Evolutionary conservation across 306 rosid genomes (phyloP).

Genomic region (Spatholobus suberectus): DNA sequence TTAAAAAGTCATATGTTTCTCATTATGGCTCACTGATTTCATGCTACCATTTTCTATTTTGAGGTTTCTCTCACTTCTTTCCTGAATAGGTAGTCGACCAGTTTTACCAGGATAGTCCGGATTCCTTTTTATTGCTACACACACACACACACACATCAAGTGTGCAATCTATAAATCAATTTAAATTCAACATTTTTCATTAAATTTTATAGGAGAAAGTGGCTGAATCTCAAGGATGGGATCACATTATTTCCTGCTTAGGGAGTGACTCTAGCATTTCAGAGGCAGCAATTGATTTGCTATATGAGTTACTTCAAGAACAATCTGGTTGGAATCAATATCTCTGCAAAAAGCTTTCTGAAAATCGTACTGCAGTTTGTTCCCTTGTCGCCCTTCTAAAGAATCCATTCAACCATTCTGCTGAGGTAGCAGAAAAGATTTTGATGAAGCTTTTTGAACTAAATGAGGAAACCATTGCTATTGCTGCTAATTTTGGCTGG

Average conservation of each 20-base stretch:
- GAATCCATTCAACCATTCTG: conserved; percentile 54
- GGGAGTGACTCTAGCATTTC: conserved; percentile 63
- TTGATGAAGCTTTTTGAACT: conserved; percentile 68
- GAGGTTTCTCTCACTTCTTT: background rate
- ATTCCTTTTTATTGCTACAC: background rate
- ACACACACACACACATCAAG: background rate
- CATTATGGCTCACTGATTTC: conserved; percentile 18
- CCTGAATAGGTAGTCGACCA: background rate
- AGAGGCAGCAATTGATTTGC: conserved; percentile 67
- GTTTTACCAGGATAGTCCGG: conserved; percentile 15
- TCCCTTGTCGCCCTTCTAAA: conserved; percentile 65
- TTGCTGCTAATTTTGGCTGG: conserved; percentile 79
- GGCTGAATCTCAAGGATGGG: conserved; percentile 70
- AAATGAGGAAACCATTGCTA: conserved; percentile 58
- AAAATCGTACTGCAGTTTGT: conserved; percentile 54
- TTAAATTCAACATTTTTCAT: conserved; percentile 25
- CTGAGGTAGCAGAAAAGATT: conserved; percentile 70
- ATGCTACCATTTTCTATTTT: background rate
- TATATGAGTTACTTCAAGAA: conserved; percentile 70
- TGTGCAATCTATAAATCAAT: background rate
- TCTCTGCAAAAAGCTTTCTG: conserved; percentile 68
- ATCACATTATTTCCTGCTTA: conserved; percentile 64
- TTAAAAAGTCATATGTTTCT: background rate
- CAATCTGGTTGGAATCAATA: conserved; percentile 70
- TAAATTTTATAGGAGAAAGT: conserved; percentile 60